Base-by-base conservation (phyloP, 139 green algal species). In the Gonium pectorale region DNA sequence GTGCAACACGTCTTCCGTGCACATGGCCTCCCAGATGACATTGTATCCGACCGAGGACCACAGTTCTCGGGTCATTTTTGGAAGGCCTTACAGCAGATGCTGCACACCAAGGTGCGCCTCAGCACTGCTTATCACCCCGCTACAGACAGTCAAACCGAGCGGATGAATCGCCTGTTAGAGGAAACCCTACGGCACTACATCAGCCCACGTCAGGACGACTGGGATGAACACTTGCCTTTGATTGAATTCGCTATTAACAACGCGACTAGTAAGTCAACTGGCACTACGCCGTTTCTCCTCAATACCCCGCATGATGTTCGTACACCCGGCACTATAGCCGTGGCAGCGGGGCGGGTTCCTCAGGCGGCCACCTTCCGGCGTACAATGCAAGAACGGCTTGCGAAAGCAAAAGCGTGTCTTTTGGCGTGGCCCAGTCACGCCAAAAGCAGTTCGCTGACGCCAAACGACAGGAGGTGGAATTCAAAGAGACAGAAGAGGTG, bases 81-180 rank as follows among this genome's bases (percentile, higher is more conserved):
- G 79, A 5, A 11, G n/a, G 80, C 63, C 38, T 3, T 63, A 29
- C 44, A 51, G 3, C 19, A 40, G 1, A 29, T 79, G 29, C 27
- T 86, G 19, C 29, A 51, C 0, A 84, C 31, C 33, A 63, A 33
- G 41, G n/a, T 51, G 21, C 41, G 46, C 0, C 72, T 85, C 22
- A 80, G 56, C 27, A 81, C 72, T n/a, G 33, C 59, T 2, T 90
- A 67, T 66, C 80, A 87, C 22, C 86, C 86, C 5, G 79, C 70
- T 33, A 81, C 69, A 31, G 91, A 97, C 80, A 92, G 94, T 0
- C 90, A 96, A 69, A 94, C 90, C 11, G 94, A 96, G 46, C 86
- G 91, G n/a, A 81, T 86, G 2, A 94, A 95, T 54, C 86, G 90
- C 0, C 62, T 86, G 0, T 19, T 6, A 40, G n/a, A n/a, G n/a